A percentile compares a stretch with the other conserved stretches of the same genome.
These are phyloP conservation scores for Gnomoniopsis smithogilvyi DNA, from an alignment of 2,329 filamentous ascomycete species.

Conservation along the genomic window DNA sequence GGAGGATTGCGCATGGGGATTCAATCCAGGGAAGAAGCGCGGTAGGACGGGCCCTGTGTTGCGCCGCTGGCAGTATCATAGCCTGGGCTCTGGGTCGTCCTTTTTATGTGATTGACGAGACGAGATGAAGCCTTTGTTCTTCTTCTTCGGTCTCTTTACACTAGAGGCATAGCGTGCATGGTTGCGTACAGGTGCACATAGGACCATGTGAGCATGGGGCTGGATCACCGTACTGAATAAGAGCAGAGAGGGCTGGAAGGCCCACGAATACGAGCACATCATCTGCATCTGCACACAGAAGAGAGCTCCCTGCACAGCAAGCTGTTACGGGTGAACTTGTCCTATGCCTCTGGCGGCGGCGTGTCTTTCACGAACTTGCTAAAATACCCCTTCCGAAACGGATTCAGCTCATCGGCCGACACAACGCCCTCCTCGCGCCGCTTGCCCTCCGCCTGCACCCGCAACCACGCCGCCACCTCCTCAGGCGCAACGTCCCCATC, in stretches of 20 bases:
- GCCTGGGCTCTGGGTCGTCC: too few species aligned
- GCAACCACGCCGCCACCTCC: constrained; percentile 34
- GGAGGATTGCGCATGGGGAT: too few species aligned
- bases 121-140: too few species aligned
- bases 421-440: constrained; percentile 40
- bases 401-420: constrained; percentile 58
- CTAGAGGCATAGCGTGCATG: not conserved
- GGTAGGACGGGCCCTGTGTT: too few species aligned
- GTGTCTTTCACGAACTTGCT: constrained; percentile 44
- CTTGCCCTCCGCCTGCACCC: constrained; percentile 21
- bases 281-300: not conserved
- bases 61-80: too few species aligned
- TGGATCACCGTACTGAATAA: not conserved
- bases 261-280: not conserved
- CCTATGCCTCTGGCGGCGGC: not conserved
- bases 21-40: too few species aligned
- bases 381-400: constrained; percentile 59
- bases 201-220: not conserved
- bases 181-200: too few species aligned
- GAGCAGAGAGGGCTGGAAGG: not conserved
- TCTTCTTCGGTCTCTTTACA: too few species aligned
- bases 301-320: too few species aligned
- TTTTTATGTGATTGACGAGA: too few species aligned
- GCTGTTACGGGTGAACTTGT: too few species aligned
- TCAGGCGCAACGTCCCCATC: constrained; percentile 51